Percentiles rank a stretch among this genome's conserved stretches.
Evolutionary conservation across 2,329 filamentous ascomycete genomes (phyloP).

Genomic region (Ascochyta rabiei): DNA sequence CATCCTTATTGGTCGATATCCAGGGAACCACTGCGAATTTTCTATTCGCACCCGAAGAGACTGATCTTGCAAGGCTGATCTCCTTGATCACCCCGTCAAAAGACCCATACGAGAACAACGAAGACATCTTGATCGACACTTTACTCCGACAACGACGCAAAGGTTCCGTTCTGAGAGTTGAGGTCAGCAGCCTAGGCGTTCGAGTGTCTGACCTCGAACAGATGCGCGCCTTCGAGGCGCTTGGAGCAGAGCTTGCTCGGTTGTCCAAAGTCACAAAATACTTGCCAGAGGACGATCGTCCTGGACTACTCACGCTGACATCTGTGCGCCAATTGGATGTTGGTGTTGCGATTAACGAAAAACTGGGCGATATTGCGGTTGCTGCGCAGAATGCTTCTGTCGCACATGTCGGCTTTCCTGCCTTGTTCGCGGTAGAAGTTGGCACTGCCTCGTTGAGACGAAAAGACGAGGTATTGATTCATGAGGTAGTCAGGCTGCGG

Average conservation of each 20-base stretch:
- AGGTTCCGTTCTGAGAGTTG: constrained; percentile 78
- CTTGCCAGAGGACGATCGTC: constrained; percentile 91
- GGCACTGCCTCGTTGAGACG: constrained; percentile 66
- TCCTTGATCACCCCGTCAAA: constrained; percentile 90
- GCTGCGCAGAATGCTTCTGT: constrained; percentile 33
- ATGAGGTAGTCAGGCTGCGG: constrained; percentile 58
- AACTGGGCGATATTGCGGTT: constrained; percentile 66
- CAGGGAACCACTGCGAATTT: constrained; percentile 73
- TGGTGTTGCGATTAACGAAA: constrained; percentile 68
- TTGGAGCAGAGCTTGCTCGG: constrained; percentile 80
- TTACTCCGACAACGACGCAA: constrained; percentile 84
- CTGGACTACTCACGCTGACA: constrained; percentile 79
- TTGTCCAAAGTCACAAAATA: constrained; percentile 92
- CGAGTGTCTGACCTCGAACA: constrained; percentile 68
- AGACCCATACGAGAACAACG: constrained; percentile 84
- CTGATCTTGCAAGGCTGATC: constrained; percentile 80
- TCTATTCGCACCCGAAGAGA: constrained; percentile 72
- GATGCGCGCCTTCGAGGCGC: constrained; percentile 69
- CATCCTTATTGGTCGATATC: constrained; percentile 68
- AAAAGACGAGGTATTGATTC: constrained; percentile 76
- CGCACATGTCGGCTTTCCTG: constrained; percentile 77
- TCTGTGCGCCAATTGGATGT: constrained; percentile 68
- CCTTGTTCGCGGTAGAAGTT: constrained; percentile 79
- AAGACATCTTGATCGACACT: constrained; percentile 94
- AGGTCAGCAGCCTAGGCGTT: constrained; percentile 68